These are phyloP conservation scores for Vigna unguiculata DNA, from an alignment of 306 rosid genomes.

Conservation along the genomic window DNA sequence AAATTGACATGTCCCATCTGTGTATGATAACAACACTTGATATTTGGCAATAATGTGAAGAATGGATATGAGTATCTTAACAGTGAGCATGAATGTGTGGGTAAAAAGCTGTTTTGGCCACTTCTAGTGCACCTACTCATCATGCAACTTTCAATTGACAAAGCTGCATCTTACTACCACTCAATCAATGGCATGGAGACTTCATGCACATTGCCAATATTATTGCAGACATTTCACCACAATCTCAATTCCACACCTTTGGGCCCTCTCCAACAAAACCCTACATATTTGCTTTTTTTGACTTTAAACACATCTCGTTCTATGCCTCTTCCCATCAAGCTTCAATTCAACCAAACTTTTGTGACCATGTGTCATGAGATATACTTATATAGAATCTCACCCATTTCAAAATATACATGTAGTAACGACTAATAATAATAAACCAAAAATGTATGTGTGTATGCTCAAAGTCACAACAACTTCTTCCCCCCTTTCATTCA, in stretches of 20 bases:
- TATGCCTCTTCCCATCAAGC: not conserved
- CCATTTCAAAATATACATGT: not conserved
- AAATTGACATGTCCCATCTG: slow-evolving; percentile 32
- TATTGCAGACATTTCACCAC: slow-evolving; percentile 40
- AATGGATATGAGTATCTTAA: slow-evolving; percentile 35
- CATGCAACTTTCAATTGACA: slow-evolving; percentile 36
- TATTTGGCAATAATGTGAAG: slow-evolving; percentile 42
- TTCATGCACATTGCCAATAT: slow-evolving; percentile 44
- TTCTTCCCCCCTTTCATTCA: not conserved
- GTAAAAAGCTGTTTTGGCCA: slow-evolving; percentile 42
- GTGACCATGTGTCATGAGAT: not conserved
- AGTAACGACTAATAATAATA: not conserved
- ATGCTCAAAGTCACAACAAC: too few species aligned
- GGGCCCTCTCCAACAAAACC: slow-evolving; percentile 35
- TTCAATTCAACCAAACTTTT: not conserved
- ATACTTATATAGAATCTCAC: not conserved
- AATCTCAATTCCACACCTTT: not conserved
- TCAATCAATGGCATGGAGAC: slow-evolving; percentile 37
- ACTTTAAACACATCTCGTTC: slow-evolving; percentile 24
- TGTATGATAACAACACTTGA: slow-evolving; percentile 20
- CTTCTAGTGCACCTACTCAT: slow-evolving; percentile 37
- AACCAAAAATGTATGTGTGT: not conserved
- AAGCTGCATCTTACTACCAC: slow-evolving; percentile 28
- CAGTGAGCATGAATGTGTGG: slow-evolving; percentile 35
- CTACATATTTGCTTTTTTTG: slow-evolving; percentile 35